Base-by-base conservation (phyloP, 768 basidiomycete species). In the Trametes cubensis region DNA sequence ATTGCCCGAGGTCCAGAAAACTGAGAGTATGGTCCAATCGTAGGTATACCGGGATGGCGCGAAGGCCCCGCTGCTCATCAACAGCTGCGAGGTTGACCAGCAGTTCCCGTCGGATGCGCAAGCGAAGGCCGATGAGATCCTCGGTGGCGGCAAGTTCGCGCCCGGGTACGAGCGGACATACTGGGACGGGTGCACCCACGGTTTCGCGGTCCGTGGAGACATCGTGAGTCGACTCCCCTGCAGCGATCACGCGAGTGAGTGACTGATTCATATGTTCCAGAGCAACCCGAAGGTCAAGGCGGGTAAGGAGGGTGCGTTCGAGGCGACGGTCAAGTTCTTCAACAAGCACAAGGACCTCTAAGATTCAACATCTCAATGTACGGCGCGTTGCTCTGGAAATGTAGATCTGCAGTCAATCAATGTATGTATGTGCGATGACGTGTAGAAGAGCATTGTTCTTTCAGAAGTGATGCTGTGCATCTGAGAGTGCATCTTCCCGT, bases 231-330 rank as follows among this genome's bases (percentile, higher is more conserved):
- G 21, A 21, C 45, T 34, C 15, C 1, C 3, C 17, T 15, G 21
- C 17, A 10, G 21, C 17, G 34, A 6, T 30, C 30, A 15, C 18
- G 6, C 6, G 2, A 8, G 18, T 10, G 21, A 0, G 23, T 46
- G 4, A 45, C 45, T 4, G 26, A 11, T 25, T 17, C 8, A 17
- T 14, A 44, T 38, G 25, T 20, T 38, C 11, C 30, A 60, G 55
- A 56, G 21, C 46, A 56, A 46, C 39, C 47, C 58, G 10, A 65
- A 64, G 51, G 58, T 55, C 34, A 53, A 49, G 63, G 72, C 72
- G 11, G 79, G 71, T 11, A 79, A 77, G 68, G 79, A 80, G 64
- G 77, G 73, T 15, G 70, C 78, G 1, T 79, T 81, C 70, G 73
- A 75, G 61, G 69, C 69, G 39, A 62, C 74, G 6, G 75, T 78